These are phyloP conservation scores for Ophiostoma sp. DNA, from an alignment of 2,329 filamentous ascomycete species.

Conservation along the genomic window DNA sequence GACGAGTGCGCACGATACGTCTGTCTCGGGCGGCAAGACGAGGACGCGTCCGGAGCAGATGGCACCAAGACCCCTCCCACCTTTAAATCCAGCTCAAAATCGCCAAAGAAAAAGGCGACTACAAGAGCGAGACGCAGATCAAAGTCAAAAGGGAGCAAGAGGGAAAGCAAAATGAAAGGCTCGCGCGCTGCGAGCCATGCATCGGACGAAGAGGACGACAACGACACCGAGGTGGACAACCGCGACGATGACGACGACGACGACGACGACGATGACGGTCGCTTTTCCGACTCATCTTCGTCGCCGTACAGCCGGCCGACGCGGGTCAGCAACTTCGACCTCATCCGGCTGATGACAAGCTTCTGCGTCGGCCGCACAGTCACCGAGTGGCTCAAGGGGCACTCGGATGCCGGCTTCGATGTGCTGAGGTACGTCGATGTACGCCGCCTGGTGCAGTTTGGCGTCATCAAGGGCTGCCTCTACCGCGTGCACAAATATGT, in stretches of 20 bases:
- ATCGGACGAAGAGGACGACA: neutral
- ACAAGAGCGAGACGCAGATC: neutral
- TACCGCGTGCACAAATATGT: constrained; percentile 92
- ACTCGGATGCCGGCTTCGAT: constrained; percentile 59
- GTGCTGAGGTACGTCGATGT: constrained; percentile 76
- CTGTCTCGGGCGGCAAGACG: constrained; percentile 35
- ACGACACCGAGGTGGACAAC: constrained; percentile 3
- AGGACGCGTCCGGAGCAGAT: neutral
- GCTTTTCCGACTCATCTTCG: neutral
- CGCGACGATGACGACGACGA: neutral
- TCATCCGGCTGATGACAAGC: constrained; percentile 80
- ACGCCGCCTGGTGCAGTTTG: constrained; percentile 88
- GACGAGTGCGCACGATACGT: constrained; percentile 87
- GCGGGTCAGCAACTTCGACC: constrained; percentile 52
- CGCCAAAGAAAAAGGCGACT: neutral
- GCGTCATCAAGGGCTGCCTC: constrained; percentile 88
- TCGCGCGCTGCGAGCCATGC: neutral
- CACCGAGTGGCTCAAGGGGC: constrained; percentile 76
- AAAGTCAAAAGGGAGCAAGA: neutral
- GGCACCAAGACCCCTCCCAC: neutral
- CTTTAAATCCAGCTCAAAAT: constrained; percentile 3
- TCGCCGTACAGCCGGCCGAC: constrained; percentile 23
- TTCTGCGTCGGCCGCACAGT: constrained; percentile 79
- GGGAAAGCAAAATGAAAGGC: neutral
- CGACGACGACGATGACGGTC: neutral